phyloP scores from a whole-genome alignment of 805 yeast species.

The Kluyveromyces wickerhamii region DNA sequence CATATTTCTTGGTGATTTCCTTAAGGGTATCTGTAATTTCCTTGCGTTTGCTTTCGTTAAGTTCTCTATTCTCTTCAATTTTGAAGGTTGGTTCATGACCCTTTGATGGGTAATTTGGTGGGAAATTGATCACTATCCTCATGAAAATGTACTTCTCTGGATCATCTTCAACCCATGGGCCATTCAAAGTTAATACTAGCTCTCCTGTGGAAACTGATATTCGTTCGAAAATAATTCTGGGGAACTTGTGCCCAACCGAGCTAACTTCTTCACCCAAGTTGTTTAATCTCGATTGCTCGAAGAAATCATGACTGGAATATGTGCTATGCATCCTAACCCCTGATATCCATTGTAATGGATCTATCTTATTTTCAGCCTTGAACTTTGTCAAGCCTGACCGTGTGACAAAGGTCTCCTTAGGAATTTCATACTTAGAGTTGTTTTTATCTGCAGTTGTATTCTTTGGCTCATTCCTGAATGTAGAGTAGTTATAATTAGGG shows the following conservation, averaged over 20 bases:
- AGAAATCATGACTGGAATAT: slow-evolving; percentile 31
- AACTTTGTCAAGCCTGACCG: slow-evolving; percentile 28
- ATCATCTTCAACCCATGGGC: slow-evolving; percentile 53
- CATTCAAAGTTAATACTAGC: slow-evolving; percentile 66
- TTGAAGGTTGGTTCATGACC: slow-evolving; percentile 44
- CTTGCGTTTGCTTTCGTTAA: slow-evolving; percentile 40
- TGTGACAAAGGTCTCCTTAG: slow-evolving; percentile 34
- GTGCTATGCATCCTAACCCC: slow-evolving; percentile 62
- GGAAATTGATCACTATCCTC: slow-evolving; percentile 63
- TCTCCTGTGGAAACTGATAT: slow-evolving; percentile 84
- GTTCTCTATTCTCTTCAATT: slow-evolving; percentile 74
- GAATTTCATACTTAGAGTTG: slow-evolving; percentile 21
- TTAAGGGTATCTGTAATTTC: slow-evolving; percentile 45
- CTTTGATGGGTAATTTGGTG: slow-evolving; percentile 60
- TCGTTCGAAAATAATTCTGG: slow-evolving; percentile 76
- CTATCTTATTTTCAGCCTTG: slow-evolving; percentile 34
- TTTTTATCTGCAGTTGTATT: slow-evolving; percentile 18
- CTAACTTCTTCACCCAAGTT: slow-evolving; percentile 91
- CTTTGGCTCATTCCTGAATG: slow-evolving; percentile 48
- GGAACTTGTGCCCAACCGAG: slow-evolving; percentile 79
- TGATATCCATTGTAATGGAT: slow-evolving; percentile 85
- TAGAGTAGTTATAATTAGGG: slow-evolving; percentile 37
- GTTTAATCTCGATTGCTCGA: slow-evolving; percentile 36
- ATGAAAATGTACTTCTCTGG: slow-evolving; percentile 48
- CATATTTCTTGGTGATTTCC: slow-evolving; percentile 48